Evolutionary conservation across 2,329 filamentous ascomycete genomes (phyloP).

Genomic region (Bipolaris bicolor): DNA sequence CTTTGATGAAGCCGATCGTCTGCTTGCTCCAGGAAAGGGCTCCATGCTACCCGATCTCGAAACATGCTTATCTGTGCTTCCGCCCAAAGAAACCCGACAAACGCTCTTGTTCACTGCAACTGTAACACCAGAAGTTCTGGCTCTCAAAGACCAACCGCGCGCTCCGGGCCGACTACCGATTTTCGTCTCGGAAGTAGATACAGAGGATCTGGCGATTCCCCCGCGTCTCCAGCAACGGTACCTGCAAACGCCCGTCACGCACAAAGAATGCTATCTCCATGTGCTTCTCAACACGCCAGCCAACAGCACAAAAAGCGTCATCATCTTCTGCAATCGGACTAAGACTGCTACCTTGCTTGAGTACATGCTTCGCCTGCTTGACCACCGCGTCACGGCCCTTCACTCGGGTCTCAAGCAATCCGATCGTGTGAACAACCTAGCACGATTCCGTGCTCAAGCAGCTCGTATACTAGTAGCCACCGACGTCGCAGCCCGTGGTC

Average conservation of each 20-base stretch:
- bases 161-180: conserved; percentile 74
- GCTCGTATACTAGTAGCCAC: conserved; percentile 92
- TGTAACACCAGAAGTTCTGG: conserved; percentile 88
- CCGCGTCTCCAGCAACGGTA: conserved; percentile 82
- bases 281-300: conserved; percentile 76
- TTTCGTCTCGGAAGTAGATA: conserved; percentile 89
- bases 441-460: conserved; percentile 86
- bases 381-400: conserved; percentile 87
- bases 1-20: conserved; percentile 91
- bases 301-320: conserved; percentile 77
- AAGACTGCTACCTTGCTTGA: conserved; percentile 87
- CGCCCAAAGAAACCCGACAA: conserved; percentile 78
- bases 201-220: conserved; percentile 74
- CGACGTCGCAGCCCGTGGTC: conserved; percentile 89
- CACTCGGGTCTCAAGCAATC: conserved; percentile 87
- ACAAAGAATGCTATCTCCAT: conserved; percentile 94
- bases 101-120: conserved; percentile 96
- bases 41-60: conserved; percentile 96
- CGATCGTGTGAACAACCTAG: conserved; percentile 85
- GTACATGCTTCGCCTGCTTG: conserved; percentile 81
- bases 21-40: conserved; percentile 76
- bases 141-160: conserved; percentile 80
- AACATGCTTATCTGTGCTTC: conserved; percentile 82
- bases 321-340: conserved; percentile 95
- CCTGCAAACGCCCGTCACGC: conserved; percentile 85